A percentile compares a stretch with the other conserved stretches of the same genome.
Evolutionary conservation across 2,329 filamentous ascomycete genomes (phyloP).

Genomic region (Seiridium cupressi): DNA sequence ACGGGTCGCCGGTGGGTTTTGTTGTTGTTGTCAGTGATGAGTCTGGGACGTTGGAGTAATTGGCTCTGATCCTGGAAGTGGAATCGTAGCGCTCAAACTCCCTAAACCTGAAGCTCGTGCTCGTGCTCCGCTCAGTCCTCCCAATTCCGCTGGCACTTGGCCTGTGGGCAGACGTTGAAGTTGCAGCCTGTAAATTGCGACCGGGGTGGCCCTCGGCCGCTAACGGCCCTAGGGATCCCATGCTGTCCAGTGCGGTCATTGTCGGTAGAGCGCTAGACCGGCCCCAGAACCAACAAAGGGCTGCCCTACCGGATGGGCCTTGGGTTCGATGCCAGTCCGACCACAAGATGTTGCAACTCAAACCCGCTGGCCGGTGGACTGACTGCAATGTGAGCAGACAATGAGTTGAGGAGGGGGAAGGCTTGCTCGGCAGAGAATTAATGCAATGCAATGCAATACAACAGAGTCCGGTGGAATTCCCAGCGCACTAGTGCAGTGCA

Average conservation of each 20-base stretch:
- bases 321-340: too few relatives aligned
- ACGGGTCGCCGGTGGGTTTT: background rate
- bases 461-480: too few relatives aligned
- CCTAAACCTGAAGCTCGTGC: conserved; percentile 22
- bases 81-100: conserved; percentile 21
- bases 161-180: conserved; percentile 15
- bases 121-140: background rate
- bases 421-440: too few relatives aligned
- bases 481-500: too few relatives aligned
- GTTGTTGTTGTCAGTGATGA: conserved; percentile 11
- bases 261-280: background rate
- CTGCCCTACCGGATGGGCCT: too few relatives aligned
- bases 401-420: too few relatives aligned
- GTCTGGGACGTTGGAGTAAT: conserved; percentile 11
- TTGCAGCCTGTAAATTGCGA: conserved; percentile 7
- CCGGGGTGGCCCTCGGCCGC: background rate
- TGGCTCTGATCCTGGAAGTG: conserved; percentile 2
- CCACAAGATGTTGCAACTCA: too few relatives aligned
- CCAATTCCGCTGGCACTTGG: conserved; percentile 19
- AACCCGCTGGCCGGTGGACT: too few relatives aligned
- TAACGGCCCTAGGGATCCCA: background rate
- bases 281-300: too few relatives aligned
- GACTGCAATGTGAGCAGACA: too few relatives aligned
- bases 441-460: too few relatives aligned
- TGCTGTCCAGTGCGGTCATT: background rate